phyloP scores from a whole-genome alignment of 306 rosid genomes.

The Senna tora region DNA sequence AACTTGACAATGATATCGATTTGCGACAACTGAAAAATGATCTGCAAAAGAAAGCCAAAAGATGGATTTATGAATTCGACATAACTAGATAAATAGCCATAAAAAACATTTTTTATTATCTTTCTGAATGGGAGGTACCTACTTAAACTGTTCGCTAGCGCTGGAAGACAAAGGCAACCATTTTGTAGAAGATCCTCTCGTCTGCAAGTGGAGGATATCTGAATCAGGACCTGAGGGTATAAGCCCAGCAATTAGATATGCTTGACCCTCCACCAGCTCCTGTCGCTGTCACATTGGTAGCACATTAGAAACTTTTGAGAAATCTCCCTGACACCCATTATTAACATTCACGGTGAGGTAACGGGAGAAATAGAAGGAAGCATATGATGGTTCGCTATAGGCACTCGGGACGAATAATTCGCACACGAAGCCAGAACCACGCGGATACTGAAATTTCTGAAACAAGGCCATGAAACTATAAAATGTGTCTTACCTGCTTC shows the following conservation, averaged over 20 bases:
- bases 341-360: background rate
- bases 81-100: conserved; percentile 10
- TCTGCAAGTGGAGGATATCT: conserved; percentile 65
- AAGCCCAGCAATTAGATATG: conserved; percentile 75
- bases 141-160: conserved; percentile 61
- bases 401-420: background rate
- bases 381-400: conserved; percentile 1
- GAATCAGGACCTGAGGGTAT: conserved; percentile 59
- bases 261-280: conserved; percentile 86
- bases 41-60: conserved; percentile 47
- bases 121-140: conserved; percentile 33
- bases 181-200: conserved; percentile 72
- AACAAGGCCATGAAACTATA: conserved; percentile 1
- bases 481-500: conserved; percentile 55
- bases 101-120: background rate
- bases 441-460: conserved; percentile 11
- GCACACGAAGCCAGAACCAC: background rate
- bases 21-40: conserved; percentile 63
- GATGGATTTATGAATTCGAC: conserved; percentile 32
- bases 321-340: background rate
- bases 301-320: conserved; percentile 33
- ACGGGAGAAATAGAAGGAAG: conserved; percentile 1
- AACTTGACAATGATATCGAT: conserved; percentile 59
- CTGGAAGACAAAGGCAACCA: conserved; percentile 71
- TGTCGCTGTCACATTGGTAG: conserved; percentile 55